A percentile compares a stretch with the other conserved stretches of the same genome.
These are phyloP conservation scores for Fusarium sterilihyphosum DNA, from an alignment of 2,329 filamentous ascomycete genomes.

Conservation along the genomic window DNA sequence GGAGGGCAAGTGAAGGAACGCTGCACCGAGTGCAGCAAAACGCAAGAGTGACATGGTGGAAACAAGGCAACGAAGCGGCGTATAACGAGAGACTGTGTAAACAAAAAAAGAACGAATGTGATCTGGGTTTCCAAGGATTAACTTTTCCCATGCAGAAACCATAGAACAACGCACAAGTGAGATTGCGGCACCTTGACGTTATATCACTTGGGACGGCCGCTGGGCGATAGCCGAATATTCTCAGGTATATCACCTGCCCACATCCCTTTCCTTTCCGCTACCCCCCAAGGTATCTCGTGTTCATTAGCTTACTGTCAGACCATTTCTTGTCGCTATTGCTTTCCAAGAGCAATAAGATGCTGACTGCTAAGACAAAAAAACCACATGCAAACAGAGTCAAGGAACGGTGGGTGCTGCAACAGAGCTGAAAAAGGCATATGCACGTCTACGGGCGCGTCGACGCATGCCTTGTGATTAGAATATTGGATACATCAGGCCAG, in stretches of 20 bases:
- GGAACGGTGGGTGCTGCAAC: neutral
- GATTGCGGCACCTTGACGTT: conserved; percentile 11
- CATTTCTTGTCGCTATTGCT: neutral
- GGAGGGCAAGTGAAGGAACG: conserved; percentile 31
- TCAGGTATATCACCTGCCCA: conserved; percentile 1
- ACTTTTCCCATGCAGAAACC: conserved; percentile 3
- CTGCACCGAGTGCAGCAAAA: conserved; percentile 33
- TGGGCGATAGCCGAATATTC: neutral
- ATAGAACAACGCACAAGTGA: neutral
- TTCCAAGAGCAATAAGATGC: conserved; percentile 20
- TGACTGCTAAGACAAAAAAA: neutral
- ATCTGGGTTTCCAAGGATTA: conserved; percentile 5
- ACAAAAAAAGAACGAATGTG: conserved; percentile 9
- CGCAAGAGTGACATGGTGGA: conserved; percentile 22
- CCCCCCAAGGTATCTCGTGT: conserved; percentile 9
- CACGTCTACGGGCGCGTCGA: conserved; percentile 28
- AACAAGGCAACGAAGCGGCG: neutral
- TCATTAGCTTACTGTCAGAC: conserved; percentile 20
- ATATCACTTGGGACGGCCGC: conserved; percentile 23
- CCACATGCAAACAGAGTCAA: neutral
- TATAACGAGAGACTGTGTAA: conserved; percentile 18
- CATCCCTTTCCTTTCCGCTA: neutral
- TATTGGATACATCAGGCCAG: conserved; percentile 2
- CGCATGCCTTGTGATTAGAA: conserved; percentile 7
- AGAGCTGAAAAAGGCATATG: conserved; percentile 12